Conservation (phyloP, 164 flowering plant genomes). For the Annona squamosa region DNA sequence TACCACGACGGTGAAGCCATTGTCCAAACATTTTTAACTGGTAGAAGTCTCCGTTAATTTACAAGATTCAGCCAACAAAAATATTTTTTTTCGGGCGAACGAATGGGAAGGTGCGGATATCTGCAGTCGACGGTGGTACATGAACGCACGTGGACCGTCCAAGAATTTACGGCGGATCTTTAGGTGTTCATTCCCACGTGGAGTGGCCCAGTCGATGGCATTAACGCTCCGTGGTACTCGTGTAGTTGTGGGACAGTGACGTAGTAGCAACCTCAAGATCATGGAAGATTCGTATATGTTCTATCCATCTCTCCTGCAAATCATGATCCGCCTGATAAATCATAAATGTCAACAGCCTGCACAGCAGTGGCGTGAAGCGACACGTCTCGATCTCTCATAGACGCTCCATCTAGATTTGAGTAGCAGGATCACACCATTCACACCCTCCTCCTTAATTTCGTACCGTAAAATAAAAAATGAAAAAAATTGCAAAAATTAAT, state of each 20-base stretch:
- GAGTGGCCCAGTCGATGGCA: neutral
- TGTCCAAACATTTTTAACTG: too few species aligned
- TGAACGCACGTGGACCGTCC: neutral
- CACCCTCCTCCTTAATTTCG: neutral
- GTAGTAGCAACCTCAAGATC: neutral
- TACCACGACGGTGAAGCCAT: too few species aligned
- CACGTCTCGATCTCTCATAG: neutral
- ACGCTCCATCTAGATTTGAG: neutral
- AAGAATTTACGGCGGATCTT: neutral
- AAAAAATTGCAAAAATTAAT: too few species aligned
- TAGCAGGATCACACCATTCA: neutral
- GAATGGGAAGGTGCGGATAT: too few species aligned
- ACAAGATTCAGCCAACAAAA: too few species aligned
- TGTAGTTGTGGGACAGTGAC: neutral
- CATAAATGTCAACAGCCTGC: neutral
- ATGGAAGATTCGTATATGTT: neutral
- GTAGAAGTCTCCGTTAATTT: too few species aligned
- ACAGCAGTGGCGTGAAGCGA: too few species aligned
- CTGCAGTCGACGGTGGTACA: neutral
- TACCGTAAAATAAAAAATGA: too few species aligned
- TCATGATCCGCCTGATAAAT: neutral
- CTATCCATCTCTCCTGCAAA: neutral
- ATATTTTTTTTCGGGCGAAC: too few species aligned
- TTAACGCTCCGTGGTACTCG: neutral
- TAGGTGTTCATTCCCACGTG: neutral